Evolutionary conservation across 2,329 filamentous ascomycete genomes (phyloP), one percentile per base, ranked within the genome.

Genomic region (Sclerotinia nivalis): DNA sequence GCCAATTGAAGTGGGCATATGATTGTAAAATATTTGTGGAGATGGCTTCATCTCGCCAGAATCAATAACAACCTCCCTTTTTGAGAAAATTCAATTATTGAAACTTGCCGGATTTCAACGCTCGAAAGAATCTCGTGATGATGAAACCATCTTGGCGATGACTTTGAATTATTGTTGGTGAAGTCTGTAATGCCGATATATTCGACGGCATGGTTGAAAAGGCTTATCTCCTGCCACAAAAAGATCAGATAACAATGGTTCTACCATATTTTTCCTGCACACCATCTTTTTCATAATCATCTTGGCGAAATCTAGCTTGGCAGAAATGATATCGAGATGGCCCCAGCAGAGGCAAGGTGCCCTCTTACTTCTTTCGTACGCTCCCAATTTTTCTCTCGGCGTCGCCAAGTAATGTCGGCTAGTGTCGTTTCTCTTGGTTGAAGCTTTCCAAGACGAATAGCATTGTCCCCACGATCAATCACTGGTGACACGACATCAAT

Each of bases 161-260:
- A 54, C 47, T 40, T 56, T 5, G 18, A 20, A 9, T 50, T 31
- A 28, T 40, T 64, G 22, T 40, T 25, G 31, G 1, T 22, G n/a
- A 52, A 40, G 28, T 54, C 8, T 22, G 15, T 15, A 47, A 49
- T 69, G 37, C 49, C 34, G 47, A 20, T 55, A 4, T 54, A 6
- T 28, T 69, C 34, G 22, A 45, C 37, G 58, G 20, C 28, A 34
- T 69, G 49, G 25, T 18, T 15, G 34, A 69, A 64, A 54, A 37
- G 37, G 67, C 49, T 64, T 69, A 40, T 69, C 67, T 69, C 49
- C 67, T 69, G 49, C 49, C 58, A 18, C 34, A 69, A 64, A 12
- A 54, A 65, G 49, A 49, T 37, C 58, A 31, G 18, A 15, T 22
- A 61, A 9, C 31, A 5, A 52, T 31, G 34, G 8, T 40, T 28